These are phyloP conservation scores for Ogataea saltuana DNA, from an alignment of 805 yeast species.

Conservation along the genomic window DNA sequence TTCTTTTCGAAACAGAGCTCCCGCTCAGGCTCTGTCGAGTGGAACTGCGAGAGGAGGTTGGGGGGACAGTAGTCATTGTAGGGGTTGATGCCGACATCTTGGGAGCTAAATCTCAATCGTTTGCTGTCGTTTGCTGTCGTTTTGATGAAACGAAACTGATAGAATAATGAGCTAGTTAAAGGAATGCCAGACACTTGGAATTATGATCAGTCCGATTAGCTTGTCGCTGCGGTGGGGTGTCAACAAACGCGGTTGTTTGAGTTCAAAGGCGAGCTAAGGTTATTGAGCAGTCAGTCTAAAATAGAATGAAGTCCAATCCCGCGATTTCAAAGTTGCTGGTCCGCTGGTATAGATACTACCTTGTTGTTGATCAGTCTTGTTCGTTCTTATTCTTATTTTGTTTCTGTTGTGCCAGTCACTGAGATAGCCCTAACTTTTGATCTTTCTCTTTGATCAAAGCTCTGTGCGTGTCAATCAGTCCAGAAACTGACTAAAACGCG, in stretches of 20 bases:
- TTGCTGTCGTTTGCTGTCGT: background rate
- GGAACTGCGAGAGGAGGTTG: conserved; percentile 19
- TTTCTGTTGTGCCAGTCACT: background rate
- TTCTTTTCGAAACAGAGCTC: conserved; percentile 29
- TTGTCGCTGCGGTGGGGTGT: no score
- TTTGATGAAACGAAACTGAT: no score
- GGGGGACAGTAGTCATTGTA: conserved; percentile 15
- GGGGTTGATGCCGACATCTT: conserved; percentile 1
- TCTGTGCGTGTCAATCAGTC: background rate
- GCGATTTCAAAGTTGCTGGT: no score
- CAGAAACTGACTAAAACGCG: background rate
- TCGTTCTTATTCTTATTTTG: background rate
- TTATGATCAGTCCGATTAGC: background rate
- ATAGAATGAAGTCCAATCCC: background rate
- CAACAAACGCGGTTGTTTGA: conserved; percentile 3
- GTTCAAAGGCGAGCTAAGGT: background rate
- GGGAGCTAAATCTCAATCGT: background rate
- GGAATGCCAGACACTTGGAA: background rate
- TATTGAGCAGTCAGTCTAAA: background rate
- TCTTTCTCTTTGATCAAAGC: background rate
- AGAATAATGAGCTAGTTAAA: background rate
- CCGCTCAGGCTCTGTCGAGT: conserved; percentile 23
- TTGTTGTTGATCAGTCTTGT: background rate
- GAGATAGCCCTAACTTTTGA: background rate
- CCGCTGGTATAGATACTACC: no score